Conservation (phyloP, 768 basidiomycete genomes). For the Termitomyces sp. region DNA sequence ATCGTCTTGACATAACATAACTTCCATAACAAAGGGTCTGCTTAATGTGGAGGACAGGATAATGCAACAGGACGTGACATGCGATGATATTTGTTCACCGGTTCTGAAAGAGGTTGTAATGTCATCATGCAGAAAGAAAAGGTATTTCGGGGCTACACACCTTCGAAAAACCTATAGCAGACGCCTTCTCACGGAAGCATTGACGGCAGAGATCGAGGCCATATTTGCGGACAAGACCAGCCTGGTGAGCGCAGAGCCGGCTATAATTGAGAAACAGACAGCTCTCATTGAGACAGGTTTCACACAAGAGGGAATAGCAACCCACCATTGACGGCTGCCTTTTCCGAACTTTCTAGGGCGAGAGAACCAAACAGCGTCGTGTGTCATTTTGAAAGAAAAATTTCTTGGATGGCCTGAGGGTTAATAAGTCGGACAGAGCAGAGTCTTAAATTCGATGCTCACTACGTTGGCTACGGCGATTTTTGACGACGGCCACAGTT, state of each 20-base stretch:
- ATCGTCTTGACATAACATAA: constrained; percentile 12
- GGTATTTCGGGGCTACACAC: constrained; percentile 35
- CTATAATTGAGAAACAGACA: constrained; percentile 29
- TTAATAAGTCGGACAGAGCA: neutral
- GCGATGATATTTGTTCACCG: constrained; percentile 28
- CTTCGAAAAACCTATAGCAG: constrained; percentile 93
- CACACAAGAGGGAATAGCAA: constrained; percentile 8
- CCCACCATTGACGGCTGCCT: constrained; percentile 91
- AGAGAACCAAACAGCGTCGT: constrained; percentile 98
- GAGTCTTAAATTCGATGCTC: constrained; percentile 15
- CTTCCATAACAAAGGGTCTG: constrained; percentile 12
- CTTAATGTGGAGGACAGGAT: neutral
- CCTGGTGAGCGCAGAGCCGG: constrained; percentile 95
- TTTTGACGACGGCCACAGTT: constrained; percentile 10
- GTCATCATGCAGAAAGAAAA: neutral
- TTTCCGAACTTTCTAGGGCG: constrained; percentile 94
- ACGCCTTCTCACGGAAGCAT: constrained; percentile 96
- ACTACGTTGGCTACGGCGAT: constrained; percentile 17
- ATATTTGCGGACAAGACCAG: constrained; percentile 96
- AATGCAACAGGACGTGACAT: neutral
- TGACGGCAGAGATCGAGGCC: constrained; percentile 97
- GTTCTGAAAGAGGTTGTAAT: constrained; percentile 29
- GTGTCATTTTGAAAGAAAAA: constrained; percentile 66
- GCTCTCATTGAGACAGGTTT: neutral
- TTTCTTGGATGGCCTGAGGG: constrained; percentile 15